Percentiles rank a stretch among this genome's conserved stretches.
Evolutionary conservation across 176 grass and related monocot species (phyloP).

Genomic region (Dendrocalamus sinicus): DNA sequence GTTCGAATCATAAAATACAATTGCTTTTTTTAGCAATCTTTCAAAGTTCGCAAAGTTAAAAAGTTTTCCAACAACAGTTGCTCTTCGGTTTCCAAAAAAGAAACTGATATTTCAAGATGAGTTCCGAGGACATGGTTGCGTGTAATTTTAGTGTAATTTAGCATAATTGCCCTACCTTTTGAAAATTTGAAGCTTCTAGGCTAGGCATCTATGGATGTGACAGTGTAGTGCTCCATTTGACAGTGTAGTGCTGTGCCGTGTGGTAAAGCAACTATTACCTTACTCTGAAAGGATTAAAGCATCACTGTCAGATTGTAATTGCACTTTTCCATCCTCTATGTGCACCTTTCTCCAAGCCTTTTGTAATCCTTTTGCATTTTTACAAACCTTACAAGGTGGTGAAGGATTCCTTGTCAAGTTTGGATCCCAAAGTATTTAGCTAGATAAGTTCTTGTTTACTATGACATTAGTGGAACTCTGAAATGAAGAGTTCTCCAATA

Average conservation of each 20-base stretch:
- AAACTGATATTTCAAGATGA: neutral
- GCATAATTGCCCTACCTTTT: neutral
- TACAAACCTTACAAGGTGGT: constrained; percentile 2
- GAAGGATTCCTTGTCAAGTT: constrained; percentile 3
- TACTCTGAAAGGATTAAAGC: constrained; percentile 41
- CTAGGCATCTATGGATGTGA: constrained; percentile 31
- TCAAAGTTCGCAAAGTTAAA: constrained; percentile 4
- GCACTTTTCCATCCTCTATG: constrained; percentile 20
- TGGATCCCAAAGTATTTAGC: constrained; percentile 24
- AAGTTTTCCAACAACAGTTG: neutral
- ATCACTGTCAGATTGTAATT: constrained; percentile 34
- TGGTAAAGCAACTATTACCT: constrained; percentile 40
- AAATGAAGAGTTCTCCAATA: neutral
- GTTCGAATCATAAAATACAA: too few species aligned
- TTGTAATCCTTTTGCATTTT: neutral
- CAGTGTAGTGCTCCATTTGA: constrained; percentile 33
- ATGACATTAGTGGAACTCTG: constrained; percentile 14
- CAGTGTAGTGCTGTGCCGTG: constrained; percentile 5
- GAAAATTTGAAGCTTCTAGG: constrained; percentile 36
- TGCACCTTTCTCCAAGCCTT: neutral
- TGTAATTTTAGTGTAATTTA: neutral
- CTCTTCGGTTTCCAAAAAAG: neutral
- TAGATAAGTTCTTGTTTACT: constrained; percentile 13
- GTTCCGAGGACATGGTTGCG: constrained; percentile 7
- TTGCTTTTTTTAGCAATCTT: constrained; percentile 4